Percentiles rank a stretch among this genome's conserved stretches.
Evolutionary conservation across 1,284 basidiomycete species (phyloP).

Genomic region (Microbotryomycetes sp.): DNA sequence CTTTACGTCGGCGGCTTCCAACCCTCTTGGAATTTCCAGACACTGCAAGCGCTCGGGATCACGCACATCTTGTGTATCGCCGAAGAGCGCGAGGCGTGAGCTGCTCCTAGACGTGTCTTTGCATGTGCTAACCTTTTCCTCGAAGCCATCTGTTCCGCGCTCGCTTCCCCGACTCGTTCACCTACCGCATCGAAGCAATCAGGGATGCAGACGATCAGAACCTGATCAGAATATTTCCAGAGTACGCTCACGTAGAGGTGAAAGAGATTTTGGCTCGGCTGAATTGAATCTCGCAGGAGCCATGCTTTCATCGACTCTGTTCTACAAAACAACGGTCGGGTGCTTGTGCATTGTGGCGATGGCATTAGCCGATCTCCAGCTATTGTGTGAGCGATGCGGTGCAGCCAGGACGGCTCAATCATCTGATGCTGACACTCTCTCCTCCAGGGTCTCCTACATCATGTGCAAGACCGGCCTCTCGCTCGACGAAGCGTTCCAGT

Average conservation of each 20-base stretch:
- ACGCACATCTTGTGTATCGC: conserved; percentile 59
- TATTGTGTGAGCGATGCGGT: conserved; percentile 26
- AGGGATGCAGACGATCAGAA: conserved; percentile 63
- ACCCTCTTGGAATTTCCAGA: conserved; percentile 67
- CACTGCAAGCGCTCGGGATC: conserved; percentile 57
- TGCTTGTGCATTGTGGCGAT: conserved; percentile 36
- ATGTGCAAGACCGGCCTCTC: conserved; percentile 31
- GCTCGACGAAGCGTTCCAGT: conserved; percentile 34
- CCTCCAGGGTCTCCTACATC: conserved; percentile 34
- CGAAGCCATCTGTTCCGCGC: conserved; percentile 59
- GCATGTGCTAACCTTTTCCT: not conserved
- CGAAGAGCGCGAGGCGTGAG: conserved; percentile 49
- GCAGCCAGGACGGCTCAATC: not conserved
- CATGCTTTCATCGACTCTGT: conserved; percentile 32
- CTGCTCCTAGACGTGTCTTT: conserved; percentile 11
- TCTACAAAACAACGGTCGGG: conserved; percentile 16
- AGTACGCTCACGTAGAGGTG: conserved; percentile 27
- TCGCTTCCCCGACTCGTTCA: conserved; percentile 70
- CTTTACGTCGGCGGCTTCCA: conserved; percentile 82
- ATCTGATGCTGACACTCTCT: not conserved
- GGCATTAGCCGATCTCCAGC: conserved; percentile 38
- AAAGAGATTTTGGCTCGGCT: too few relatives aligned
- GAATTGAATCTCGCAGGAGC: conserved; percentile 15
- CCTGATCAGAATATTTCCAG: conserved; percentile 33
- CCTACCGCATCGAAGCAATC: conserved; percentile 75